Evolutionary conservation across 2,329 filamentous ascomycete species (phyloP), one percentile per base, ranked within the genome.

Genomic region (Fusarium nodosum): DNA sequence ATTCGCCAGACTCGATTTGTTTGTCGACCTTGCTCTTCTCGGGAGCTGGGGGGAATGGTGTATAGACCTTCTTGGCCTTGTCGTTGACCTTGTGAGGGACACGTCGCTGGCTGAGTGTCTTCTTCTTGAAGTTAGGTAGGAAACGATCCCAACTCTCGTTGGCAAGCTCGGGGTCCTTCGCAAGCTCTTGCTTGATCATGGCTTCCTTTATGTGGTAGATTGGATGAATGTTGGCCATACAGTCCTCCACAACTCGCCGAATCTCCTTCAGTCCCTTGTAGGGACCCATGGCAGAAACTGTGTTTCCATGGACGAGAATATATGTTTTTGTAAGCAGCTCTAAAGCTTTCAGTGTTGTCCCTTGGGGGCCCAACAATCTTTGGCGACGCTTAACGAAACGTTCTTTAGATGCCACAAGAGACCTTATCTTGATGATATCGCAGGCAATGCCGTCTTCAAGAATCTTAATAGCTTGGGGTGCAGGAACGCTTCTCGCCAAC

Each of bases 1-100:
- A 99, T 83, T 98, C 95, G 82, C 96, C 95, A 74, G 89, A 94
- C 85, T 99, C 96, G 83, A 99, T 97, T 86, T 99, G 95, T 81
- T 94, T 82, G 81, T 99, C 96, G 74, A 99, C 88, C 88, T 98
- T 99, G 88, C 94, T 97, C 92, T 97, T 97, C 86, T 99, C 95
- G 71, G 94, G 94, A 44, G 94, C 88, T 9, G 96, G 96, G 50
- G 96, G 96, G 90, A 99, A 99, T 12, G 96, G 95, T 71, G 97
- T 99, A 85, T 97, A 99, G 15, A 86, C 82, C 87, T 97, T 98
- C 87, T 95, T 97, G 78, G 85, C 82, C 87, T 99, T 99, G 85
- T 99, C 94, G 56, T 88, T 93, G 77, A 99, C 90, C 76, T 93
- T 93, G 85, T 88, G 88, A 0, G 96, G 97, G 74, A 90, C 89